Percentiles rank a stretch among this genome's conserved stretches.
These are phyloP conservation scores for Yamadazyma olivae DNA, from an alignment of 805 yeast genomes.

Conservation along the genomic window DNA sequence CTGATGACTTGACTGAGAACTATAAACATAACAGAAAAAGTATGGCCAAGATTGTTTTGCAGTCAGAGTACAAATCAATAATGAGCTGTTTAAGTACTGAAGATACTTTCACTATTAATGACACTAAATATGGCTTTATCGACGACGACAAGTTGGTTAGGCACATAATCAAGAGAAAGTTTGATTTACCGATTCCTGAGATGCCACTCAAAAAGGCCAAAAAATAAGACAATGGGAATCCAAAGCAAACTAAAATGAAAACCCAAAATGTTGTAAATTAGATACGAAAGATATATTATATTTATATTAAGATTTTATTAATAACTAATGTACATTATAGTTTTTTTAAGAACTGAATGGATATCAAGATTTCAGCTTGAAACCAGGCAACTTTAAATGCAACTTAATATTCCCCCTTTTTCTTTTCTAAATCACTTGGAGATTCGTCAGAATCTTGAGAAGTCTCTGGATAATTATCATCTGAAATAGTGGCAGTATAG, in stretches of 20 bases:
- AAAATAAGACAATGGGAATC: neutral
- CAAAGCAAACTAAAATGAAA: too few relatives aligned
- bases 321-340: too few relatives aligned
- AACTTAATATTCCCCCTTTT: too few relatives aligned
- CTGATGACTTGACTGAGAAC: conserved; percentile 14
- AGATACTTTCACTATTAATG: conserved; percentile 20
- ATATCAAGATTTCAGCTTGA: too few relatives aligned
- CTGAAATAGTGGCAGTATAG: neutral
- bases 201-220: neutral
- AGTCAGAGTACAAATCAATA: conserved; percentile 54
- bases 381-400: too few relatives aligned
- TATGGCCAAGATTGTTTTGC: conserved; percentile 56
- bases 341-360: too few relatives aligned
- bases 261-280: neutral
- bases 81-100: conserved; percentile 33
- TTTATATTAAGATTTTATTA: too few relatives aligned
- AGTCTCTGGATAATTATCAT: neutral
- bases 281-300: too few relatives aligned
- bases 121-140: conserved; percentile 38
- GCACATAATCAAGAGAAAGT: conserved; percentile 52
- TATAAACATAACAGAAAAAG: conserved; percentile 19
- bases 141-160: conserved; percentile 59
- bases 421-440: too few relatives aligned
- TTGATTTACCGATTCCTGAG: conserved; percentile 8
- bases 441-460: too few relatives aligned